Evolutionary conservation across 306 rosid species (phyloP), one percentile per base, ranked within the genome.

Genomic region (Senna siamea): DNA sequence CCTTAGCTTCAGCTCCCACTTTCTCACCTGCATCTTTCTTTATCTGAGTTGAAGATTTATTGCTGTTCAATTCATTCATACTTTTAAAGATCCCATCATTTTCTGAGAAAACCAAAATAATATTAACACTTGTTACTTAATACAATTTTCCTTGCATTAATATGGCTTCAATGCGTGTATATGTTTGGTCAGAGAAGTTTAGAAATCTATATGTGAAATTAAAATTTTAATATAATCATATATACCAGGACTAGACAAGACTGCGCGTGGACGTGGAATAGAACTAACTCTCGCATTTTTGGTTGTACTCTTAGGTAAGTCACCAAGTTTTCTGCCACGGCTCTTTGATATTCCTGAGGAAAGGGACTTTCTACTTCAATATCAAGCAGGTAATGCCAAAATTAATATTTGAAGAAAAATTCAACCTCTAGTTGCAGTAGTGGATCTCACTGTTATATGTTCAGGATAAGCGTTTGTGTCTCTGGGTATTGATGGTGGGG

Each of bases 201-300:
- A 43, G 48, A 9, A 43, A 43, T 43, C 8, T 2, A 43, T 9
- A 6, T 34, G 54, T 6, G 32, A 74, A 8, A 5, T 12, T 37
- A 40, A 32, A n/a, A n/a, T n/a, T n/a, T n/a, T n/a, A n/a, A n/a
- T n/a, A n/a, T n/a, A n/a, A n/a, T n/a, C n/a, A n/a, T 37, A 37
- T 37, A 54, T 75, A 89, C 92, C 89, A 6, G 90, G 95, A 66
- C 95, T 89, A 15, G 92, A 89, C 69, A 89, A 70, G 28, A 89
- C 86, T 2, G 92, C 95, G 2, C 90, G 90, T 6, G 95, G 95
- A 18, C 86, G 87, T 6, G 76, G 69, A 41, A 65, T 62, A 26
- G 76, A 75, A 66, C 69, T 62, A 20, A 79, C 65, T 64, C 69
- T 73, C 10, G 54, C 72, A 73, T 72, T 70, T 58, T 44, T 55